Evolutionary conservation across 1,139 yeast genomes (phyloP).

Genomic region (Debaryomyces subglobosus): DNA sequence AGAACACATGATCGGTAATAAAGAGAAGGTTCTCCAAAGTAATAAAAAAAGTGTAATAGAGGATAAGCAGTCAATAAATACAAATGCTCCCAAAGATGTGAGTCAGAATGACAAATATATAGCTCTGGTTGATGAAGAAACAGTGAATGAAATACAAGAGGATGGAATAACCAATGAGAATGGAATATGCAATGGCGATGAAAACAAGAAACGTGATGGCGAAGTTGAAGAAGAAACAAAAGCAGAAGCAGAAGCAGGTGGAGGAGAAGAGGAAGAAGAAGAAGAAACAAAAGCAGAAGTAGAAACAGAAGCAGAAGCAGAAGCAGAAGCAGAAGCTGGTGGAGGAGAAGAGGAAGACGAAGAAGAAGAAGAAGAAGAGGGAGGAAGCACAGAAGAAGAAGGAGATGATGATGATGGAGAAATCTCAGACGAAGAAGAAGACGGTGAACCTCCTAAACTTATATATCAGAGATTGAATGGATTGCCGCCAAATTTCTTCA

Average conservation of each 20-base stretch:
- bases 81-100: neutral
- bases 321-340: neutral
- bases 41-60: neutral
- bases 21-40: neutral
- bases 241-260: neutral
- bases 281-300: slow-evolving; percentile 1
- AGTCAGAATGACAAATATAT: neutral
- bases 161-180: neutral
- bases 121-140: neutral
- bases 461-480: slow-evolving; percentile 70
- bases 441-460: slow-evolving; percentile 71
- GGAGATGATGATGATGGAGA: neutral
- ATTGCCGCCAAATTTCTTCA: slow-evolving; percentile 69
- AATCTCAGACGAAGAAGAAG: slow-evolving; percentile 38
- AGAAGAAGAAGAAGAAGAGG: slow-evolving; percentile 2
- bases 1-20: neutral
- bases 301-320: neutral
- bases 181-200: neutral
- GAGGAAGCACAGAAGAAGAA: neutral
- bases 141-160: neutral
- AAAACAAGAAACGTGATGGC: neutral
- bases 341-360: slow-evolving; percentile 1
- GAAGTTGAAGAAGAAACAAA: neutral
- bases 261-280: slow-evolving; percentile 1
- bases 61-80: neutral